Evolutionary conservation across 768 basidiomycete genomes (phyloP).

Genomic region (Gymnopilus junonius): DNA sequence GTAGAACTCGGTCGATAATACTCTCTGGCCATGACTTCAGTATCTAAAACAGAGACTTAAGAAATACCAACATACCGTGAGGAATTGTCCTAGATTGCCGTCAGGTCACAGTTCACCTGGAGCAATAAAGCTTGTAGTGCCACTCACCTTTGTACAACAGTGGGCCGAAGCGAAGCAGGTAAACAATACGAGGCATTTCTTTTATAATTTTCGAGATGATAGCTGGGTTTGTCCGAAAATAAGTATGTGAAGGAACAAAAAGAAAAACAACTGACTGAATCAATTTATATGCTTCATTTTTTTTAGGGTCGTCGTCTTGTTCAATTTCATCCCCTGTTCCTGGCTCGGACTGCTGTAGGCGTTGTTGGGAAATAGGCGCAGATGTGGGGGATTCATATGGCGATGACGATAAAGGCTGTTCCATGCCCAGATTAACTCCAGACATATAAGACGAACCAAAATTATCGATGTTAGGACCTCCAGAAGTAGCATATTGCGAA

Average conservation of each 20-base stretch:
- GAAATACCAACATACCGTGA: slow-evolving; percentile 58
- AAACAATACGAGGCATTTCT: slow-evolving; percentile 86
- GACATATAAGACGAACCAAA: slow-evolving; percentile 58
- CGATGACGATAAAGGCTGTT: slow-evolving; percentile 54
- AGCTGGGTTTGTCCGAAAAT: slow-evolving; percentile 45
- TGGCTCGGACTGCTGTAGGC: slow-evolving; percentile 33
- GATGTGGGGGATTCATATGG: slow-evolving; percentile 45
- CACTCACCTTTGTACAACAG: slow-evolving; percentile 79
- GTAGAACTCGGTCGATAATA: slow-evolving; percentile 87
- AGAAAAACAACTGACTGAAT: slow-evolving; percentile 57
- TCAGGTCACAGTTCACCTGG: neutral
- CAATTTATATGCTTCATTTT: slow-evolving; percentile 80
- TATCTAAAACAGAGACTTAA: neutral
- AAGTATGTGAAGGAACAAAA: neutral
- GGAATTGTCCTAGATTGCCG: slow-evolving; percentile 67
- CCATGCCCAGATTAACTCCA: slow-evolving; percentile 60
- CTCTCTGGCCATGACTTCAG: slow-evolving; percentile 59
- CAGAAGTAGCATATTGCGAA: slow-evolving; percentile 44
- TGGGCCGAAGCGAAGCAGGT: slow-evolving; percentile 86
- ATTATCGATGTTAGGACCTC: slow-evolving; percentile 40
- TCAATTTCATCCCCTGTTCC: slow-evolving; percentile 51
- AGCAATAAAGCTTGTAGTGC: slow-evolving; percentile 1
- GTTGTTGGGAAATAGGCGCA: slow-evolving; percentile 37
- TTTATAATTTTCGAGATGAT: slow-evolving; percentile 91
- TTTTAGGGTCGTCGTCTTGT: slow-evolving; percentile 73